Evolutionary conservation across 805 yeast genomes (phyloP), one percentile per base, ranked within the genome.

Genomic region (Candida ovalis): DNA sequence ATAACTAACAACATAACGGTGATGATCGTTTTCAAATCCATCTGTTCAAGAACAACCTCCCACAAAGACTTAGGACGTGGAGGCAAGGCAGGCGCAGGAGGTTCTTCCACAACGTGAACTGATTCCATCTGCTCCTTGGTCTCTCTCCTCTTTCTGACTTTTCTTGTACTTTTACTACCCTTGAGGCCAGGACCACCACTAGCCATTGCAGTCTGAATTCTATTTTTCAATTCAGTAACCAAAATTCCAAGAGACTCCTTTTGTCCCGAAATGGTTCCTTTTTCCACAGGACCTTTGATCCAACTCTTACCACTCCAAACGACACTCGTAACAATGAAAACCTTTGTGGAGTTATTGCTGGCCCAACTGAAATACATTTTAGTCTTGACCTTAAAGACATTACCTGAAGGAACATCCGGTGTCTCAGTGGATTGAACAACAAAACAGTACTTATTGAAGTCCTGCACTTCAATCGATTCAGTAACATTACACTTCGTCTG

Each of bases 361-460:
- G 75, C 86, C 94, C 95, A 86, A 10, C 80, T 72, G 6, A 85
- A 64, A 55, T 74, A 75, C 32, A 77, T 73, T 25, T 73, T 70
- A 1, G 94, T 83, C 45, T 74, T 72, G 3, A 84, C 85, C 42
- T 75, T 72, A 55, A 87, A 87, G 0, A 85, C 71, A 53, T 72
- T 76, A 7, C 95, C 94, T 30, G 86, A 81, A 0, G 95, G 95
- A n/a, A 86, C 88, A 67, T 86, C 94, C 0, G 94, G 95, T 0
- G 89, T 83, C 43, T 74, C 76, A 0, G 90, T 81, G 1, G 71
- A 62, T 54, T 84, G 87, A 2, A 75, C 71, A 2, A 82, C 78
- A 27, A 72, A 69, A 21, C 81, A 71, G 48, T 62, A 68, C 23
- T 71, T 67, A 6, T 75, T 70, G 18, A 77, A 70, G 57, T 85